Evolutionary conservation across 805 yeast species (phyloP).

Genomic region (Wickerhamomyces strasburgensis): DNA sequence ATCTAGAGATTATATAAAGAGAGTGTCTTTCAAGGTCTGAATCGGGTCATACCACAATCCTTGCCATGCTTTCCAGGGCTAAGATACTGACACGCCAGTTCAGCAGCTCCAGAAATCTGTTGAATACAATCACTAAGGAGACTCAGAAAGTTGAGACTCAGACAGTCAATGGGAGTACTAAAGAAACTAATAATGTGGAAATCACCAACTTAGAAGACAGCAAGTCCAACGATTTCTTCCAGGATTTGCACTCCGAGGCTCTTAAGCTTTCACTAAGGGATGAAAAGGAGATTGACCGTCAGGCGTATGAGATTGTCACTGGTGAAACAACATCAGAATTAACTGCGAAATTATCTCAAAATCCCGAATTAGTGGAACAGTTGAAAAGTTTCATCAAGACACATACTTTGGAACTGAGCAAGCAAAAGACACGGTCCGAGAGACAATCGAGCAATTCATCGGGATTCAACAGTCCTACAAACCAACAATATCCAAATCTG

Average conservation of each 20-base stretch:
- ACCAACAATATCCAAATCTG: slow-evolving; percentile 45
- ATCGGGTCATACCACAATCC: background rate
- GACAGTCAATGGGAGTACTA: background rate
- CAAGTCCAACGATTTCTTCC: slow-evolving; percentile 16
- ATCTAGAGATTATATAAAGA: background rate
- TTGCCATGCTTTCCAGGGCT: background rate
- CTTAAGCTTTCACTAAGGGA: slow-evolving; percentile 13
- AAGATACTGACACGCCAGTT: background rate
- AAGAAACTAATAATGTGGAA: background rate
- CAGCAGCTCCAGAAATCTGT: background rate
- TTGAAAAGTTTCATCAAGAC: slow-evolving; percentile 18
- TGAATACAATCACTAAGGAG: background rate
- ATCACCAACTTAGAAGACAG: background rate
- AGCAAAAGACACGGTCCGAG: slow-evolving; percentile 13
- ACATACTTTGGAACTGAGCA: slow-evolving; percentile 15
- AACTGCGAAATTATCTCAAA: slow-evolving; percentile 15
- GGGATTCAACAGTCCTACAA: slow-evolving; percentile 8
- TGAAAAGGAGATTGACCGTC: slow-evolving; percentile 17
- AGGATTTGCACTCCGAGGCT: slow-evolving; percentile 15
- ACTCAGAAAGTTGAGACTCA: background rate
- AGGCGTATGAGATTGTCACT: slow-evolving; percentile 19
- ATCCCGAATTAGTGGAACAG: slow-evolving; percentile 18
- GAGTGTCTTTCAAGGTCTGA: background rate
- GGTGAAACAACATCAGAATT: slow-evolving; percentile 17
- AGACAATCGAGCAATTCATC: slow-evolving; percentile 1